phyloP scores from a whole-genome alignment of 805 yeast species.

The Torulaspora microellipsoides region DNA sequence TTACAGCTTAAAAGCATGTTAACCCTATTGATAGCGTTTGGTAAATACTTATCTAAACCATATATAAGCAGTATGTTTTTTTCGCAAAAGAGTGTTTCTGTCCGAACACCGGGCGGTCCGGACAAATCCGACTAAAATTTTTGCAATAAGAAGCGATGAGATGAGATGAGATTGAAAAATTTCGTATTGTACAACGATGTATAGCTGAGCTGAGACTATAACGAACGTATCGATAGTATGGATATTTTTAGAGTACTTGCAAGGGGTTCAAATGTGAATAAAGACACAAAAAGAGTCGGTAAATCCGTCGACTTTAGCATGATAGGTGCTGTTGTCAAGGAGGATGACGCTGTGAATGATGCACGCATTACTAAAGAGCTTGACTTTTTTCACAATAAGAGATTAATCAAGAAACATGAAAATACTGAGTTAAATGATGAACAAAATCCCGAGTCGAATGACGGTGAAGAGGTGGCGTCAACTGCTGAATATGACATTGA shows the following conservation, averaged over 20 bases:
- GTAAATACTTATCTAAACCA: too few species aligned
- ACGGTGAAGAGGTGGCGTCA: slow-evolving; percentile 30
- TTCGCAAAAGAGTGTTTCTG: too few species aligned
- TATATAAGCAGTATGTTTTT: too few species aligned
- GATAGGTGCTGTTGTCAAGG: slow-evolving; percentile 10
- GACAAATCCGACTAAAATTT: slow-evolving; percentile 5
- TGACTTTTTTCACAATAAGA: slow-evolving; percentile 74
- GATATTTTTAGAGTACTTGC: slow-evolving; percentile 83
- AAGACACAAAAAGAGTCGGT: slow-evolving; percentile 34
- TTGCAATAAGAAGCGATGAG: slow-evolving; percentile 10
- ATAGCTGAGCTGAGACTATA: neutral
- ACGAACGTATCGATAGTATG: slow-evolving; percentile 41
- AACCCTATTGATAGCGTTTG: too few species aligned
- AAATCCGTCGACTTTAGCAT: slow-evolving; percentile 27
- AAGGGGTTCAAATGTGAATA: slow-evolving; percentile 78
- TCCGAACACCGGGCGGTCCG: neutral
- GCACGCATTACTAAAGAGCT: slow-evolving; percentile 62
- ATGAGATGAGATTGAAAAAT: slow-evolving; percentile 7
- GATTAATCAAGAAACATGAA: slow-evolving; percentile 31
- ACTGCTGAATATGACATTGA: slow-evolving; percentile 32
- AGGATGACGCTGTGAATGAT: slow-evolving; percentile 37
- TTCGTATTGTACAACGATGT: neutral
- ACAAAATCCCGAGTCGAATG: slow-evolving; percentile 24
- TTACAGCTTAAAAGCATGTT: slow-evolving; percentile 4
- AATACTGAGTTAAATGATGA: slow-evolving; percentile 15